These are phyloP conservation scores for Kluyveromyces starmeri DNA, from an alignment of 805 yeast genomes.

Conservation along the genomic window DNA sequence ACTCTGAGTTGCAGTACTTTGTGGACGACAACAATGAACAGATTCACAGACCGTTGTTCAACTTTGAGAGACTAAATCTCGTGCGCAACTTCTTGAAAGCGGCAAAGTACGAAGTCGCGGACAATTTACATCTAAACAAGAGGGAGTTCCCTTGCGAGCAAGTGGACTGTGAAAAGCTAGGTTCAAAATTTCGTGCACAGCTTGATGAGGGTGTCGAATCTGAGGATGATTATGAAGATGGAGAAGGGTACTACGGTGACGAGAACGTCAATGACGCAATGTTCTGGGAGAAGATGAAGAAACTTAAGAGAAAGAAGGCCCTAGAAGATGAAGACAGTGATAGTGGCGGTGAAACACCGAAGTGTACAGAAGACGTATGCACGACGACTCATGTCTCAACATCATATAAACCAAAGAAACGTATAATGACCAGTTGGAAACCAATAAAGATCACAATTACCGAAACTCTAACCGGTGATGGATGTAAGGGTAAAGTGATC, in stretches of 20 bases:
- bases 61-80: neutral
- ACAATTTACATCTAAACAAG: neutral
- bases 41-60: neutral
- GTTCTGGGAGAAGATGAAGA: constrained; percentile 5
- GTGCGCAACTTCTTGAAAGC: constrained; percentile 1
- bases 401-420: constrained; percentile 10
- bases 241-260: neutral
- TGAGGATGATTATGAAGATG: neutral
- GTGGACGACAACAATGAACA: constrained; percentile 2
- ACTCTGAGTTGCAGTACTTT: constrained; percentile 4
- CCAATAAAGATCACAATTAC: constrained; percentile 9
- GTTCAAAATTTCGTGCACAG: neutral
- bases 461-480: constrained; percentile 7
- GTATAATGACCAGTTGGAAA: constrained; percentile 10
- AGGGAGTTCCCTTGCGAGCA: constrained; percentile 5
- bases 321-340: neutral
- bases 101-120: neutral
- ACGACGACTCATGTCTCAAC: constrained; percentile 11
- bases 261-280: constrained; percentile 1
- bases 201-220: too few relatives aligned
- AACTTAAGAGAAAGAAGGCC: neutral
- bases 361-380: constrained; percentile 1
- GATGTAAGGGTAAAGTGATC: constrained; percentile 3
- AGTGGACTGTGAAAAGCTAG: constrained; percentile 3
- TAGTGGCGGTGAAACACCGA: neutral